phyloP scores from a whole-genome alignment of 495 filamentous ascomycete species.

The Penicillium canariense region DNA sequence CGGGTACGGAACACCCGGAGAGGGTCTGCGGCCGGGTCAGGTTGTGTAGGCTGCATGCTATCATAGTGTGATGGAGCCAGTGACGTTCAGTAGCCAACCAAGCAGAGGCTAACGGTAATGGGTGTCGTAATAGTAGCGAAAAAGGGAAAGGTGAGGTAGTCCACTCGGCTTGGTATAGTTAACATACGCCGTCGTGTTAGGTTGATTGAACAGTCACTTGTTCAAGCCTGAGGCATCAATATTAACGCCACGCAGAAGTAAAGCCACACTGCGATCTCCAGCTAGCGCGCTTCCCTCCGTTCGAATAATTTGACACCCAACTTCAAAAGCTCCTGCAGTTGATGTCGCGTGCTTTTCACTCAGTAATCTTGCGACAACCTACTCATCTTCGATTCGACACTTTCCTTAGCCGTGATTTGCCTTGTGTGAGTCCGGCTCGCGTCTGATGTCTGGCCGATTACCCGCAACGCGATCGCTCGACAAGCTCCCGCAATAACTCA shows the following conservation, averaged over 20 bases:
- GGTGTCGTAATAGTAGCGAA: background rate
- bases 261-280: slow-evolving; percentile 2
- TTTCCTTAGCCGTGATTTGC: background rate
- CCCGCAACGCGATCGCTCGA: slow-evolving; percentile 1
- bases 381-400: background rate
- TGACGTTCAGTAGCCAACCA: background rate
- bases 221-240: background rate
- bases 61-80: background rate
- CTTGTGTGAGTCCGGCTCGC: slow-evolving; percentile 2
- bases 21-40: background rate
- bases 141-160: background rate
- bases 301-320: background rate
- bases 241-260: background rate
- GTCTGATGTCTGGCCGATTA: slow-evolving; percentile 8
- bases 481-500: background rate
- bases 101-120: background rate
- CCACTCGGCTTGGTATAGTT: too few relatives aligned
- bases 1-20: slow-evolving; percentile 12
- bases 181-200: too few relatives aligned
- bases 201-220: too few relatives aligned
- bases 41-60: background rate
- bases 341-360: background rate
- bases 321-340: background rate
- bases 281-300: background rate
- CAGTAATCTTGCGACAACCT: too few relatives aligned